These are phyloP conservation scores for Coemansia umbellata DNA, from an alignment of 192 early-diverging fungal genomes.

Conservation along the genomic window DNA sequence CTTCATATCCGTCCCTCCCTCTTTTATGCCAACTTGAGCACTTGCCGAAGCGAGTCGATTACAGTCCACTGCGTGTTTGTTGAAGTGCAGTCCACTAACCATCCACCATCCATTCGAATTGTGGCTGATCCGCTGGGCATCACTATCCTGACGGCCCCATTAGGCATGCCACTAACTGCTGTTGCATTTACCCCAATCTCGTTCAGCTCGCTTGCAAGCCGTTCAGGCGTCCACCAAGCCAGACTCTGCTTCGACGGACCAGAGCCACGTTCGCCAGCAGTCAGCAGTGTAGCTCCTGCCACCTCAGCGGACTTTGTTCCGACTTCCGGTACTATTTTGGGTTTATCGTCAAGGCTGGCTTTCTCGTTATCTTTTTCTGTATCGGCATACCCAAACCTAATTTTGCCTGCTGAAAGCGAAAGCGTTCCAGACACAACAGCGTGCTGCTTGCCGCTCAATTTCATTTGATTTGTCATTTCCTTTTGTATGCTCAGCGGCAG, in stretches of 20 bases:
- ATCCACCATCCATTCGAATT: constrained; percentile 30
- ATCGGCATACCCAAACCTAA: constrained; percentile 20
- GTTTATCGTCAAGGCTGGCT: background rate
- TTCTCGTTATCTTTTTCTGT: too few relatives aligned
- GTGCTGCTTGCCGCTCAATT: constrained; percentile 33
- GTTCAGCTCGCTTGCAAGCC: constrained; percentile 35
- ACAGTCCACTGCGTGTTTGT: constrained; percentile 36
- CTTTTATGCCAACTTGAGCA: constrained; percentile 15
- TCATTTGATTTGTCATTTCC: constrained; percentile 38
- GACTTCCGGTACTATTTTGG: background rate
- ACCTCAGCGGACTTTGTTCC: background rate
- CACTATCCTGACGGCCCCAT: constrained; percentile 8
- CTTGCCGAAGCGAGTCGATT: constrained; percentile 33
- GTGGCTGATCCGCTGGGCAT: constrained; percentile 42
- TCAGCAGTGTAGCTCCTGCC: background rate
- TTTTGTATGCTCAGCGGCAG: constrained; percentile 40
- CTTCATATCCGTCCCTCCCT: too few relatives aligned
- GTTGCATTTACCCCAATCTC: constrained; percentile 34
- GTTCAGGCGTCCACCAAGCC: constrained; percentile 31
- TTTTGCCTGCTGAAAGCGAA: constrained; percentile 36
- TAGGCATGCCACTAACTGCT: background rate
- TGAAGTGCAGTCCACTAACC: constrained; percentile 45
- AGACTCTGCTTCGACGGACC: background rate
- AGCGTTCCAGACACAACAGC: constrained; percentile 30
- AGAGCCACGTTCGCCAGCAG: background rate